These are phyloP conservation scores for Pseudogymnoascus sp. DNA, from an alignment of 2,329 filamentous ascomycete genomes.

Conservation along the genomic window DNA sequence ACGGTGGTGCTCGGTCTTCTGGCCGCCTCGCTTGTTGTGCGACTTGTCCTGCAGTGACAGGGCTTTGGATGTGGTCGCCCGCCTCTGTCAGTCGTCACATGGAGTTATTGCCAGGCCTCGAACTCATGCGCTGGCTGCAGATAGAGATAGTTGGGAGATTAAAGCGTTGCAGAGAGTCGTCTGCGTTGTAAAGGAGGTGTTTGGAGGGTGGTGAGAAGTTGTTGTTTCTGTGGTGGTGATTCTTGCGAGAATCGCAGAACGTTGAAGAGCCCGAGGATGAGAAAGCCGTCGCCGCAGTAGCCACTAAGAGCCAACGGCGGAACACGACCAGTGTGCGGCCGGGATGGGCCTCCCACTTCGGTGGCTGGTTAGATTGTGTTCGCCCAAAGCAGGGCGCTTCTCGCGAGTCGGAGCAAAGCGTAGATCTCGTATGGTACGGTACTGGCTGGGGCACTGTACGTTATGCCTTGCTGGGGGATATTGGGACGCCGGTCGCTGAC, in stretches of 20 bases:
- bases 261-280: background rate
- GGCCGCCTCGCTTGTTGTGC: conserved; percentile 23
- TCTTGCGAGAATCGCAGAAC: conserved; percentile 7
- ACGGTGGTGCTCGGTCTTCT: conserved; percentile 14
- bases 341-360: conserved; percentile 3
- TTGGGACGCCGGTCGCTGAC: conserved; percentile 23
- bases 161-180: background rate
- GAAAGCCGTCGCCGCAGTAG: background rate
- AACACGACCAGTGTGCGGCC: background rate
- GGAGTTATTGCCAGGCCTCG: conserved; percentile 2
- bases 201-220: conserved; percentile 16
- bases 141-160: background rate
- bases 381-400: conserved; percentile 9
- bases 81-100: conserved; percentile 23
- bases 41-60: conserved; percentile 25
- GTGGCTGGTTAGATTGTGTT: background rate
- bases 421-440: conserved; percentile 7
- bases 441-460: background rate
- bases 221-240: background rate
- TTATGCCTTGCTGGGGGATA: conserved; percentile 13
- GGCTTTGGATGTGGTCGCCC: conserved; percentile 28
- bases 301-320: conserved; percentile 6
- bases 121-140: background rate
- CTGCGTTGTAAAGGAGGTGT: background rate
- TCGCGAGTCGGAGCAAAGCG: background rate